Evolutionary conservation across 129 eudicot species (phyloP).

Genomic region (Flaveria sonorensis): DNA sequence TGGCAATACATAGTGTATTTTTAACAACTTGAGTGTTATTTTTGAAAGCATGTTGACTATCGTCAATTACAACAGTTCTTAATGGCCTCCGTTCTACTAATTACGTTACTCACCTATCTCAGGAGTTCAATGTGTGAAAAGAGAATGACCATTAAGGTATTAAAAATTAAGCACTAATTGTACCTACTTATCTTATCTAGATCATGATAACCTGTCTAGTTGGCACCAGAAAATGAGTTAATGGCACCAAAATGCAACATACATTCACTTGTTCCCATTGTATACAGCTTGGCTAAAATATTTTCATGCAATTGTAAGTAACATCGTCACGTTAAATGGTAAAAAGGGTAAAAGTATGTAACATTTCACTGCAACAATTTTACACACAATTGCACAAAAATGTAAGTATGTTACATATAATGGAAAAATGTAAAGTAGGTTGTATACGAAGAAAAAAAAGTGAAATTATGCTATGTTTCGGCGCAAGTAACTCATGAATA

Average conservation of each 20-base stretch:
- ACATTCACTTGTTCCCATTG: not conserved
- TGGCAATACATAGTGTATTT: not conserved
- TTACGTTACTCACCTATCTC: no score
- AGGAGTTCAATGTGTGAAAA: no score
- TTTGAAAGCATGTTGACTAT: not conserved
- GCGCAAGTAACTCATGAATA: not conserved
- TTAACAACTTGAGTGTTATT: not conserved
- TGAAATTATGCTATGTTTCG: not conserved
- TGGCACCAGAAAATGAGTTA: no score
- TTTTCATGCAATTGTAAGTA: not conserved
- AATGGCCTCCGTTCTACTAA: not conserved
- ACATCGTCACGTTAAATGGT: not conserved
- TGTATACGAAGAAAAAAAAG: not conserved
- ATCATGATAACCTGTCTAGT: no score
- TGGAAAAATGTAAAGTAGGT: not conserved
- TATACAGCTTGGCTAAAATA: not conserved
- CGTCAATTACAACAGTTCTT: not conserved
- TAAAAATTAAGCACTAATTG: no score
- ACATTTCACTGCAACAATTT: not conserved
- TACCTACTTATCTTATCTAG: no score
- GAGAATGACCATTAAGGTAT: no score
- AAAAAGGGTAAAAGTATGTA: not conserved
- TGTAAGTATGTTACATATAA: not conserved
- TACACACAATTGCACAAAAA: not conserved
- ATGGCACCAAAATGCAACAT: not conserved